Conservation (phyloP, 2,329 filamentous ascomycete species). For the Clonostachys rhizophaga region DNA sequence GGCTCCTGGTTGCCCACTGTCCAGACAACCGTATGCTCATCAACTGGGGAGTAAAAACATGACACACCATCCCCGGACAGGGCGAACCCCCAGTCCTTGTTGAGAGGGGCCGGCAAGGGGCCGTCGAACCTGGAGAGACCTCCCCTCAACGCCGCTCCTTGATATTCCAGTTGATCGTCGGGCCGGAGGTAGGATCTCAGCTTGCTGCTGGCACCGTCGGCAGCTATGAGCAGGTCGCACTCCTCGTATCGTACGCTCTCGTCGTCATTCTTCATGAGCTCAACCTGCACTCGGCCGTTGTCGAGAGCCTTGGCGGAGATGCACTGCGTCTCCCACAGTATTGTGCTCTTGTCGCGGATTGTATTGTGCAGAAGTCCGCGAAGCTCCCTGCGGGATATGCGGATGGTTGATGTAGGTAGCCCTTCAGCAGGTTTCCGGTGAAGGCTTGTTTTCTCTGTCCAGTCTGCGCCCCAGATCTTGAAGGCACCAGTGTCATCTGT, state of each 20-base stretch:
- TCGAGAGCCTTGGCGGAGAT: constrained; percentile 11
- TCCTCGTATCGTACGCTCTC: constrained; percentile 8
- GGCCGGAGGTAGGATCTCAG: constrained; percentile 30
- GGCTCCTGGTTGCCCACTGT: constrained; percentile 26
- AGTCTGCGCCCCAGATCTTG: constrained; percentile 32
- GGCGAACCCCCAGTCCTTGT: constrained; percentile 32
- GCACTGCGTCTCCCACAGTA: constrained; percentile 18
- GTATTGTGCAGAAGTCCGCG: constrained; percentile 23
- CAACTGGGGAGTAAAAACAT: constrained; percentile 38
- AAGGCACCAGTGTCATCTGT: constrained; percentile 22
- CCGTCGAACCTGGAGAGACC: constrained; percentile 29
- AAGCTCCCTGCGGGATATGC: constrained; percentile 28
- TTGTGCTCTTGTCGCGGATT: constrained; percentile 3
- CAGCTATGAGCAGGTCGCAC: constrained; percentile 37
- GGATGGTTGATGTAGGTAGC: constrained; percentile 26
- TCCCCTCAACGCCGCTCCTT: constrained; percentile 29
- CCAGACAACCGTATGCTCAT: constrained; percentile 34
- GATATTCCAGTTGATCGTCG: constrained; percentile 28
- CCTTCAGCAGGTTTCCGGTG: constrained; percentile 18
- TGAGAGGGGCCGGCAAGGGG: constrained; percentile 20
- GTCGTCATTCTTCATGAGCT: constrained; percentile 3
- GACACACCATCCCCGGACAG: constrained; percentile 29
- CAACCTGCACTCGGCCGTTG: constrained; percentile 14
- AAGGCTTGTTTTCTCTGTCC: constrained; percentile 24
- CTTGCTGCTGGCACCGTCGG: constrained; percentile 37